Evolutionary conservation across 202 grass and related monocot genomes (phyloP).

Genomic region (Miscanthus sacchariflorus): DNA sequence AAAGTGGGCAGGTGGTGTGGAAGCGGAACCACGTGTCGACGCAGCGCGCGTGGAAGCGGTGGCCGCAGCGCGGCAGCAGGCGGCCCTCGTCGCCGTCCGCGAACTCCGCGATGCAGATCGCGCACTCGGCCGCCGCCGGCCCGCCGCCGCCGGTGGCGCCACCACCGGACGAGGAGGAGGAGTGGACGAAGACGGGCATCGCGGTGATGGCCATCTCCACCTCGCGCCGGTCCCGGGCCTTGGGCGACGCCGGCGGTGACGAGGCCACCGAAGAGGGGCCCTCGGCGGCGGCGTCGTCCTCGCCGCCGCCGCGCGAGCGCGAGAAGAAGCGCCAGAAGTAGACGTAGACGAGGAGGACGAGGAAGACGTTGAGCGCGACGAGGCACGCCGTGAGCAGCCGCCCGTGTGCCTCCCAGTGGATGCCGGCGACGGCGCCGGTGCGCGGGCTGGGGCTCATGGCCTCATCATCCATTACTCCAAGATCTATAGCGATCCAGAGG

Average conservation of each 20-base stretch:
- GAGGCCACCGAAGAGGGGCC: background rate
- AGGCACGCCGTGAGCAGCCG: constrained; percentile 44
- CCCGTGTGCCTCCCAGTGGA: constrained; percentile 33
- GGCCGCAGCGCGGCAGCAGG: constrained; percentile 54
- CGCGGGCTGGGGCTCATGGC: background rate
- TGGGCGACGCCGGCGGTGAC: constrained; percentile 38
- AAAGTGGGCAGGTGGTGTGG: constrained; percentile 69
- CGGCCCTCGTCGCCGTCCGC: constrained; percentile 59
- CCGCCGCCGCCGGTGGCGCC: background rate
- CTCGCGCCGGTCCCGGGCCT: constrained; percentile 19
- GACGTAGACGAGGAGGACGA: constrained; percentile 63
- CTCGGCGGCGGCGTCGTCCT: background rate
- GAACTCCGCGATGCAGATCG: constrained; percentile 62
- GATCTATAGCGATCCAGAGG: too few relatives aligned
- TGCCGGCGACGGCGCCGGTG: background rate
- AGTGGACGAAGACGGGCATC: constrained; percentile 41
- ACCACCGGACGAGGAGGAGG: background rate
- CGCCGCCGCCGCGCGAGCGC: constrained; percentile 1
- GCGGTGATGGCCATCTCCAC: constrained; percentile 27
- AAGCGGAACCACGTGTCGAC: constrained; percentile 65
- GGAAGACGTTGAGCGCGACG: constrained; percentile 54
- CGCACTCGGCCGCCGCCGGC: constrained; percentile 41
- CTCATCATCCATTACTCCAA: background rate
- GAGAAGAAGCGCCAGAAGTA: constrained; percentile 64
- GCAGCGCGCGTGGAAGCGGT: constrained; percentile 68